phyloP scores from a whole-genome alignment of 352 stramenopile species.

The Pythium catenulatum region DNA sequence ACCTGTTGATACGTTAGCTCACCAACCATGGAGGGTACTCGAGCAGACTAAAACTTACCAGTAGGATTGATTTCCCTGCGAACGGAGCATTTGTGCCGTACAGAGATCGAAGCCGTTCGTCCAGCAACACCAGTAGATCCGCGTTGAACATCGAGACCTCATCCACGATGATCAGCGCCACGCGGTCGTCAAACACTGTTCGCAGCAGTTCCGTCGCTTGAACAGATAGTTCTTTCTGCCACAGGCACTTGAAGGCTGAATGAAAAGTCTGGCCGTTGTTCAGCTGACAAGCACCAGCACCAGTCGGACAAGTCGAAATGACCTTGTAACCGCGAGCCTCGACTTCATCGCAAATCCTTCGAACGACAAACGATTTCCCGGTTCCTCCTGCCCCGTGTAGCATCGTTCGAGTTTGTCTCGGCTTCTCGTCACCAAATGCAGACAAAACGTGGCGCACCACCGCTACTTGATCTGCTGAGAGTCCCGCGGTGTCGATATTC shows the following conservation, averaged over 20 bases:
- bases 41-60: neutral
- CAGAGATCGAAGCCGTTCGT: neutral
- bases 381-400: slow-evolving; percentile 8
- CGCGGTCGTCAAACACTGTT: neutral
- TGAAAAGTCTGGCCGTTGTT: neutral
- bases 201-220: neutral
- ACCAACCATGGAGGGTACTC: no score
- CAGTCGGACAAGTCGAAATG: neutral
- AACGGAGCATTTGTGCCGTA: neutral
- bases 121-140: neutral
- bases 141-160: slow-evolving; percentile 33
- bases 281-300: slow-evolving; percentile 1
- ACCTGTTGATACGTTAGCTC: no score
- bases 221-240: neutral
- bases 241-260: neutral
- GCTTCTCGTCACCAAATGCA: neutral
- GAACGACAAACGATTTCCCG: slow-evolving; percentile 11
- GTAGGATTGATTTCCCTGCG: slow-evolving; percentile 8
- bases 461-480: slow-evolving; percentile 10
- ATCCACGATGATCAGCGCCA: slow-evolving; percentile 25
- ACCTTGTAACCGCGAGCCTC: neutral
- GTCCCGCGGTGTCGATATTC: neutral
- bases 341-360: neutral
- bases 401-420: slow-evolving; percentile 4
- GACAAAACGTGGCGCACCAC: neutral